A percentile compares a stretch with the other conserved stretches of the same genome.
These are phyloP conservation scores for Raffaelea arxii DNA, from an alignment of 2,329 filamentous ascomycete species.

Conservation along the genomic window DNA sequence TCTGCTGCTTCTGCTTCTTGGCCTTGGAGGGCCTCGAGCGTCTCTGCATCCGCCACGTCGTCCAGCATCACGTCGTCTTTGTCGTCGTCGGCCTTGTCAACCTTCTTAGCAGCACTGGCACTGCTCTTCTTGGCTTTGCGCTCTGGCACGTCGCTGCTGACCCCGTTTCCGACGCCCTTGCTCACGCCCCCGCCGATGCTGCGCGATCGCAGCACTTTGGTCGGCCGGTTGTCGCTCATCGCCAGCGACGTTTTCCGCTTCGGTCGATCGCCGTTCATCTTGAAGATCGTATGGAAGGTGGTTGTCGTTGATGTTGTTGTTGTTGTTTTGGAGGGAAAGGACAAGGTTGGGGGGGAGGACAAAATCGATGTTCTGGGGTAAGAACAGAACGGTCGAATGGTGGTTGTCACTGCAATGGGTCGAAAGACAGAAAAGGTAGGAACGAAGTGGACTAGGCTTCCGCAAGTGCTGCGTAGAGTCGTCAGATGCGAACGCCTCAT, in stretches of 20 bases:
- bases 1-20: background rate
- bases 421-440: background rate
- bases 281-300: background rate
- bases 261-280: constrained; percentile 16
- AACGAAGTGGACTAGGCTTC: constrained; percentile 6
- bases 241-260: constrained; percentile 18
- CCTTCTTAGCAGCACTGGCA: no score
- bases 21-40: background rate
- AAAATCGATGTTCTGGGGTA: background rate
- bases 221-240: constrained; percentile 13
- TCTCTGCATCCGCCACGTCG: background rate
- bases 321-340: background rate
- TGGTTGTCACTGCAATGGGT: background rate
- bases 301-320: background rate
- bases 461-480: constrained; percentile 13
- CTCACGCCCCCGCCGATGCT: background rate
- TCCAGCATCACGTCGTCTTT: background rate
- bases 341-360: background rate
- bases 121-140: constrained; percentile 11
- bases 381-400: background rate
- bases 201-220: constrained; percentile 16
- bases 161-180: background rate
- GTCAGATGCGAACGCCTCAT: constrained; percentile 11
- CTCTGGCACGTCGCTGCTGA: no score
- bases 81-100: no score